These are phyloP conservation scores for Talaromyces sp. DNA, from an alignment of 2,329 filamentous ascomycete genomes.

Conservation along the genomic window DNA sequence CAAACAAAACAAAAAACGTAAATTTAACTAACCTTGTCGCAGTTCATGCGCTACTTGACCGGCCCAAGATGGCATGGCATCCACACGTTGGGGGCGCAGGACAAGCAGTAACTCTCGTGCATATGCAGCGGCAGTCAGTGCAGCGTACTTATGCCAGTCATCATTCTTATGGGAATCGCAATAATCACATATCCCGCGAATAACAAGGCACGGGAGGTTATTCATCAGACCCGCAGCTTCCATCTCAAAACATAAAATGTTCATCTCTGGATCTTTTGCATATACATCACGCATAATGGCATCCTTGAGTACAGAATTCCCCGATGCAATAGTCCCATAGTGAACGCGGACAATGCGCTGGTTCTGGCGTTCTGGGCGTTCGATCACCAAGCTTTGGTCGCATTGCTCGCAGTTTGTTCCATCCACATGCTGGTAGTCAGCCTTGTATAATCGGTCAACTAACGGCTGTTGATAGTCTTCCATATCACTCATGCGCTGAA, in stretches of 20 bases:
- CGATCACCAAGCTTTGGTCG: neutral
- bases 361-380: neutral
- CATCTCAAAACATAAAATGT: neutral
- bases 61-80: constrained; percentile 32
- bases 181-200: neutral
- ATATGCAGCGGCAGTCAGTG: no score
- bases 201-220: neutral
- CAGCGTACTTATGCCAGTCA: no score
- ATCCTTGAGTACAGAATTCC: neutral
- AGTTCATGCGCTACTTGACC: constrained; percentile 23
- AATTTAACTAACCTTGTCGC: constrained; percentile 13
- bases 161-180: no score
- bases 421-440: no score
- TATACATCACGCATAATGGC: neutral
- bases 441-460: no score
- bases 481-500: no score
- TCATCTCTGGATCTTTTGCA: neutral
- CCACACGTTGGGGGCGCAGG: neutral
- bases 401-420: neutral
- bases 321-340: neutral
- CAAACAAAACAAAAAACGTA: no score
- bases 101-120: neutral
- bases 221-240: neutral
- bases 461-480: no score
- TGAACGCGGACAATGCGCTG: neutral